These are phyloP conservation scores for Thermothelomyces thermophilus DNA, from an alignment of 2,329 filamentous ascomycete species.

Conservation along the genomic window DNA sequence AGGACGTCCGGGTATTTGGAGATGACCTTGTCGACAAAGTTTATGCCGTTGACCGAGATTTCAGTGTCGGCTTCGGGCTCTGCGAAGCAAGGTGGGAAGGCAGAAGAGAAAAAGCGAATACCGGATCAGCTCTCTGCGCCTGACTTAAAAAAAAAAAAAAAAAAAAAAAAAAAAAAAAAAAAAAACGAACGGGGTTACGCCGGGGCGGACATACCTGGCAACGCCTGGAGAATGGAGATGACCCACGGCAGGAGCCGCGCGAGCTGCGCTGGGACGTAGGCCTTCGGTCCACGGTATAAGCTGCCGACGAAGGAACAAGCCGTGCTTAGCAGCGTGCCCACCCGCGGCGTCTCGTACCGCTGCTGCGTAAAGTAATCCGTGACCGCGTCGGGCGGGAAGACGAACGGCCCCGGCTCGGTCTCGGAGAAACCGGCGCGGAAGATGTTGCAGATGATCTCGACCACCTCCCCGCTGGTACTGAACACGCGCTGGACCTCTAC, in stretches of 20 bases:
- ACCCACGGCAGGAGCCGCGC: slow-evolving; percentile 54
- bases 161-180: too few relatives aligned
- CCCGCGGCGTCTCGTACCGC: slow-evolving; percentile 53
- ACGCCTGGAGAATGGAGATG: slow-evolving; percentile 52
- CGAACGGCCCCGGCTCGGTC: slow-evolving; percentile 66
- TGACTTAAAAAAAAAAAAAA: too few relatives aligned
- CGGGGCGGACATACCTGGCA: slow-evolving; percentile 52
- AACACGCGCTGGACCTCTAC: slow-evolving; percentile 47
- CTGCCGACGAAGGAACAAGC: slow-evolving; percentile 64
- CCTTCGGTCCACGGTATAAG: slow-evolving; percentile 39
- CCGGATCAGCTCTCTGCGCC: too few relatives aligned
- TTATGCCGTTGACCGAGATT: slow-evolving; percentile 65
- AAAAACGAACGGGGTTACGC: too few relatives aligned
- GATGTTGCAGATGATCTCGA: slow-evolving; percentile 65
- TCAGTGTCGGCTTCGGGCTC: slow-evolving; percentile 61
- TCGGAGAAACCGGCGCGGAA: slow-evolving; percentile 72
- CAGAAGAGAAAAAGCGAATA: too few relatives aligned
- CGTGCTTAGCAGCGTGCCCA: slow-evolving; percentile 64
- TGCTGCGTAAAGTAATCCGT: slow-evolving; percentile 59
- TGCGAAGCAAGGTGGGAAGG: too few relatives aligned
- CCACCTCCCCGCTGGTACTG: slow-evolving; percentile 56
- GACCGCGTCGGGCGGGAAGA: slow-evolving; percentile 61
- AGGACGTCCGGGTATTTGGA: slow-evolving; percentile 55
- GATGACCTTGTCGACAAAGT: slow-evolving; percentile 61
- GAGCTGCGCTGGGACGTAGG: slow-evolving; percentile 43